These are phyloP conservation scores for Ceriops tagal DNA, from an alignment of 345 rosid genomes.

Conservation along the genomic window DNA sequence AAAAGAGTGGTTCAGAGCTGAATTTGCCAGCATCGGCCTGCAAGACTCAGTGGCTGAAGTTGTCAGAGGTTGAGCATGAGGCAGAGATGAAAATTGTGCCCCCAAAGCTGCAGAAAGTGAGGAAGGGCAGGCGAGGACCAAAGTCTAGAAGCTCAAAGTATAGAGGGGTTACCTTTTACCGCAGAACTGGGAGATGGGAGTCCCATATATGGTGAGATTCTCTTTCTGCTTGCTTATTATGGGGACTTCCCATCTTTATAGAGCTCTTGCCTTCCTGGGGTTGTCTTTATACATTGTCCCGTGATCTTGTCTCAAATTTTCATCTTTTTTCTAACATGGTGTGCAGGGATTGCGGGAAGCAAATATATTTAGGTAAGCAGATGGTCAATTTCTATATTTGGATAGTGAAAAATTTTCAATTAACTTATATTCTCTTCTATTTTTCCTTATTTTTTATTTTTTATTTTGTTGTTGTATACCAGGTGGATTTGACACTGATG, in stretches of 20 bases:
- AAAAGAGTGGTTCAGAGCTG: conserved; percentile 19
- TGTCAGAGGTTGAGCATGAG: conserved; percentile 31
- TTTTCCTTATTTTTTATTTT: background rate
- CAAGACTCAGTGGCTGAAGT: conserved; percentile 46
- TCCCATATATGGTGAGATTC: conserved; percentile 30
- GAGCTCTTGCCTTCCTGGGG: background rate
- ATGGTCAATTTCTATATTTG: background rate
- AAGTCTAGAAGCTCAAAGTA: conserved; percentile 35
- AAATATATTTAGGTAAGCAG: conserved; percentile 30
- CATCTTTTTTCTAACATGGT: background rate
- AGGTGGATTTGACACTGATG: conserved; percentile 36
- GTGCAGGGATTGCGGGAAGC: conserved; percentile 37
- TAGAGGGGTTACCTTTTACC: conserved; percentile 31
- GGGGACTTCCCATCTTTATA: background rate
- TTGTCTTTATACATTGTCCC: background rate
- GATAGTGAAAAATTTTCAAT: background rate
- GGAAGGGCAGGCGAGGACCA: conserved; percentile 33
- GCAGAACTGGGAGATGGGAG: conserved; percentile 36
- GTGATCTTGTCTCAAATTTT: background rate
- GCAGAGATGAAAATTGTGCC: conserved; percentile 33
- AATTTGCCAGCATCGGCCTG: conserved; percentile 14
- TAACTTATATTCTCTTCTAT: background rate
- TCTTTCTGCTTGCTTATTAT: background rate
- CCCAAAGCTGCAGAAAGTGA: conserved; percentile 37
- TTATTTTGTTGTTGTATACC: background rate